These are phyloP conservation scores for Epichloe sp. DNA, from an alignment of 2,329 filamentous ascomycete species.

Conservation along the genomic window DNA sequence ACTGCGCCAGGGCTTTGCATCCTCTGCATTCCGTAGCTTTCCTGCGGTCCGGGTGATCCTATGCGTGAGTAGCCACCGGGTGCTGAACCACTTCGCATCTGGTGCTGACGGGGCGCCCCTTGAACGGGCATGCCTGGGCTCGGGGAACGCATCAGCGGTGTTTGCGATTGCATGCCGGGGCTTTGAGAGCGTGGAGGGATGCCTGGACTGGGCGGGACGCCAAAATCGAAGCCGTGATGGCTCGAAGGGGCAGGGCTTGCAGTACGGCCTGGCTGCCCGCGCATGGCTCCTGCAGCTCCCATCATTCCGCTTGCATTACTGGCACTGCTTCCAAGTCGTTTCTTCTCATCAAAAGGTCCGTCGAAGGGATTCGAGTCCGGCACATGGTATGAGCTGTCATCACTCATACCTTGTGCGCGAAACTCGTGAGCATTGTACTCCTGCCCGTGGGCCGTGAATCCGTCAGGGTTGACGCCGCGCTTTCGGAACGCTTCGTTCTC, in stretches of 20 bases:
- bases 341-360: conserved; percentile 6
- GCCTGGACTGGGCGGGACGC: conserved; percentile 5
- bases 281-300: conserved; percentile 1
- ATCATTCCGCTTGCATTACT: conserved; percentile 8
- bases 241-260: conserved; percentile 7
- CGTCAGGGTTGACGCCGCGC: conserved; percentile 35
- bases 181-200: conserved; percentile 1
- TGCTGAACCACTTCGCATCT: conserved; percentile 5
- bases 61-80: conserved; percentile 4
- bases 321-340: conserved; percentile 4
- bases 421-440: conserved; percentile 10
- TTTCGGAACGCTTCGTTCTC: conserved; percentile 38
- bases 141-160: background rate
- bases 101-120: conserved; percentile 1
- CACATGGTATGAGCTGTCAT: conserved; percentile 9
- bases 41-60: conserved; percentile 8
- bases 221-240: conserved; percentile 9
- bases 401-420: conserved; percentile 5
- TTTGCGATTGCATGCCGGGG: conserved; percentile 1
- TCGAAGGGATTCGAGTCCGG: conserved; percentile 7
- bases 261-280: background rate
- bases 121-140: background rate
- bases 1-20: conserved; percentile 7
- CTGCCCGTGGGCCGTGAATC: conserved; percentile 19
- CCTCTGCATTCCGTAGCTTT: conserved; percentile 5